Evolutionary conservation across 108 stramenopile genomes (phyloP).

Genomic region (Nannochloropsis salina): DNA sequence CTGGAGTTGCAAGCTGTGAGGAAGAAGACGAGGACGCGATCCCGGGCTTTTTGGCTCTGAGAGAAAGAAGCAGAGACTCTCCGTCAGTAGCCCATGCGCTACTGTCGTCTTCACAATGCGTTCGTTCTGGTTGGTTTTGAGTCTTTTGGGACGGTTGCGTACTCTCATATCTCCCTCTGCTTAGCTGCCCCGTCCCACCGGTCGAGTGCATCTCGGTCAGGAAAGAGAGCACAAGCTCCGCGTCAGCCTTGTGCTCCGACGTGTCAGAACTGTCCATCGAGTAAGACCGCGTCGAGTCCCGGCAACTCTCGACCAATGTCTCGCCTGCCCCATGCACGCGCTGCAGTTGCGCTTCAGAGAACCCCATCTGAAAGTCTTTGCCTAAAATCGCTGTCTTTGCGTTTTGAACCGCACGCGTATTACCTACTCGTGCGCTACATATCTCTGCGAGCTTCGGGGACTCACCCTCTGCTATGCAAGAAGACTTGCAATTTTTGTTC

Average conservation of each 20-base stretch:
- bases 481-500: no score
- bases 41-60: not conserved
- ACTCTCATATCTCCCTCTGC: no score
- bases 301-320: not conserved
- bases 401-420: no score
- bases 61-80: not conserved
- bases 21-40: not conserved
- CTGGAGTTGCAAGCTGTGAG: not conserved
- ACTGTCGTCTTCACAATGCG: not conserved
- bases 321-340: not conserved
- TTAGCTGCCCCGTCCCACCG: not conserved
- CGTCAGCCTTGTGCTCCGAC: constrained; percentile 16
- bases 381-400: no score
- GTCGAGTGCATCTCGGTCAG: not conserved
- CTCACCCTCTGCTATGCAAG: no score
- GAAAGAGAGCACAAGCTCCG: not conserved
- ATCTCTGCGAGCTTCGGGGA: no score
- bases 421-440: no score
- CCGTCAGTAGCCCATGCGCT: not conserved
- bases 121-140: no score
- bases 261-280: not conserved
- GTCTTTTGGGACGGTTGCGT: no score
- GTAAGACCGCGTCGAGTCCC: constrained; percentile 5
- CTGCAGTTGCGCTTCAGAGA: not conserved
- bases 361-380: not conserved